phyloP scores from a whole-genome alignment of 2,329 filamentous ascomycete genomes.

The Immersiporthe knoxdaviesiana region DNA sequence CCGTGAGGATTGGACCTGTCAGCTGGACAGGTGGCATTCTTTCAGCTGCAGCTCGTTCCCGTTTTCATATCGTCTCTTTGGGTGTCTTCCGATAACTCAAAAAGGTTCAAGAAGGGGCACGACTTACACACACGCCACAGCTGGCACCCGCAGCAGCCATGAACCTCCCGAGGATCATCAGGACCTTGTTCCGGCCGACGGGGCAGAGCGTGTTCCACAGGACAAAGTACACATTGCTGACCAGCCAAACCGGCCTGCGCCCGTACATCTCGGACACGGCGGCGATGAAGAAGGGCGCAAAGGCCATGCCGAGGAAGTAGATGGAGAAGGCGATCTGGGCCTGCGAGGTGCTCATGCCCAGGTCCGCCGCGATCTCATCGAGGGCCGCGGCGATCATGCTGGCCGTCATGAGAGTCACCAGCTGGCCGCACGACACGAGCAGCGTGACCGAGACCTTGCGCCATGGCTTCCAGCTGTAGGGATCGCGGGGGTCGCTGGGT shows the following conservation, averaged over 20 bases:
- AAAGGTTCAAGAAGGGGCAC: too few relatives aligned
- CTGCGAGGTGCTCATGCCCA: slow-evolving; percentile 33
- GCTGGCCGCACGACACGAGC: slow-evolving; percentile 39
- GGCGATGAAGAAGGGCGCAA: slow-evolving; percentile 42
- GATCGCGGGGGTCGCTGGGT: slow-evolving; percentile 28
- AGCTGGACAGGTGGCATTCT: slow-evolving; percentile 34
- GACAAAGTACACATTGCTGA: slow-evolving; percentile 39
- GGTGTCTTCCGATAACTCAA: too few relatives aligned
- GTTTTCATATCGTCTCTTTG: too few relatives aligned
- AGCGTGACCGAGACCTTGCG: slow-evolving; percentile 35
- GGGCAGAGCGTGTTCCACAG: slow-evolving; percentile 42
- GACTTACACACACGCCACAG: not conserved
- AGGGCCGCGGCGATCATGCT: slow-evolving; percentile 44
- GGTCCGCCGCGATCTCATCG: slow-evolving; percentile 38
- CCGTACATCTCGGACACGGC: slow-evolving; percentile 42
- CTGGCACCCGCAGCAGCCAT: slow-evolving; percentile 11
- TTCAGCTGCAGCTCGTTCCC: not conserved
- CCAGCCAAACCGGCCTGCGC: slow-evolving; percentile 41
- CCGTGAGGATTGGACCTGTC: slow-evolving; percentile 41
- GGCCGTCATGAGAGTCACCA: slow-evolving; percentile 43
- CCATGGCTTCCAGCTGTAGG: slow-evolving; percentile 30
- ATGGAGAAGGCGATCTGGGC: slow-evolving; percentile 39
- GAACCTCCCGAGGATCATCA: slow-evolving; percentile 17
- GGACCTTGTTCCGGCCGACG: slow-evolving; percentile 33
- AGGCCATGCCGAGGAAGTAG: slow-evolving; percentile 41